Evolutionary conservation across 2,329 filamentous ascomycete species (phyloP).

Genomic region (Diaporthe capsici): DNA sequence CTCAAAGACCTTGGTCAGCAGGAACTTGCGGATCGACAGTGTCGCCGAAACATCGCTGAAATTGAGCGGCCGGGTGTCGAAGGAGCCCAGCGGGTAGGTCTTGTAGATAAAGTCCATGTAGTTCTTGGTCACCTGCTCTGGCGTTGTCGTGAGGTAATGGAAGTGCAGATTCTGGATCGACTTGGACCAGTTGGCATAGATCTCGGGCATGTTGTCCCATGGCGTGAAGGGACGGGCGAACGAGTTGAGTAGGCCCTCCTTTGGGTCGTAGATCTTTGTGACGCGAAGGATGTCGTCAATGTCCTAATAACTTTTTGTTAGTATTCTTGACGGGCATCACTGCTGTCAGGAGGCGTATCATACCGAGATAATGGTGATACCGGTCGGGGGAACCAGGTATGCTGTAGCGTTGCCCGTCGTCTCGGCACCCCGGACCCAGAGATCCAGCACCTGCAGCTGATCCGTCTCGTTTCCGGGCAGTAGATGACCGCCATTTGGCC

Average conservation of each 20-base stretch:
- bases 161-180: constrained; percentile 79
- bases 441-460: constrained; percentile 76
- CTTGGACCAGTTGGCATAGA: constrained; percentile 82
- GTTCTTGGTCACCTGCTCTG: constrained; percentile 81
- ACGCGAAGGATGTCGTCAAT: constrained; percentile 52
- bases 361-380: constrained; percentile 83
- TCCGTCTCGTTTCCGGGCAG: constrained; percentile 75
- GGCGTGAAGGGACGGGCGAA: constrained; percentile 79
- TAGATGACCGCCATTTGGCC: constrained; percentile 63
- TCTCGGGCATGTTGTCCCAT: constrained; percentile 85
- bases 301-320: not conserved
- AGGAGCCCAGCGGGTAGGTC: constrained; percentile 82
- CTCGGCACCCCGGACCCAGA: constrained; percentile 73
- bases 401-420: constrained; percentile 80
- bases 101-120: constrained; percentile 88
- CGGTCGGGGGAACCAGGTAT: constrained; percentile 79
- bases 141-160: constrained; percentile 86
- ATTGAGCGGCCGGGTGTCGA: constrained; percentile 84
- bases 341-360: constrained; percentile 76
- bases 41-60: constrained; percentile 83
- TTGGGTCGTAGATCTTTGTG: constrained; percentile 84
- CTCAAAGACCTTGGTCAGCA: constrained; percentile 80
- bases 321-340: not conserved
- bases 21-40: constrained; percentile 76
- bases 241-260: constrained; percentile 81